These are phyloP conservation scores for Suillus placidus DNA, from an alignment of 768 basidiomycete species.

Conservation along the genomic window DNA sequence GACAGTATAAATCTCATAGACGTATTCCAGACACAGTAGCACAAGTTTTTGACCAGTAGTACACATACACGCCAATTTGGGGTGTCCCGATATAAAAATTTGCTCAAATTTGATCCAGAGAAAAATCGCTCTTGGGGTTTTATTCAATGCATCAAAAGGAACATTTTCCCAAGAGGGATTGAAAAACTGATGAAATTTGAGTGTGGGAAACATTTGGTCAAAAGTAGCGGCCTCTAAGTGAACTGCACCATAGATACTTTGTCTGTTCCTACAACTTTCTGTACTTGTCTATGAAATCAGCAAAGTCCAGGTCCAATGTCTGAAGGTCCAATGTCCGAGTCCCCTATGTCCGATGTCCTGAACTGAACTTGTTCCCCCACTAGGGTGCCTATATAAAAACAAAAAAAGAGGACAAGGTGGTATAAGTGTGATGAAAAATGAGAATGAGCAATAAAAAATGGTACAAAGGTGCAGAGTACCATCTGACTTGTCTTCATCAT, in stretches of 20 bases:
- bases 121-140: conserved; percentile 18
- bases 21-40: conserved; percentile 7
- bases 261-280: too few relatives aligned
- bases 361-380: too few relatives aligned
- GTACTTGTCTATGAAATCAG: too few relatives aligned
- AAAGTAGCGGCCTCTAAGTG: conserved; percentile 19
- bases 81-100: background rate
- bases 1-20: conserved; percentile 18
- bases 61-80: conserved; percentile 12
- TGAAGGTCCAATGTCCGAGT: too few relatives aligned
- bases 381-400: too few relatives aligned
- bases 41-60: conserved; percentile 3
- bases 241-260: conserved; percentile 4
- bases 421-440: too few relatives aligned
- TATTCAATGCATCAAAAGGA: conserved; percentile 13
- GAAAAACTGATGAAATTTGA: conserved; percentile 8
- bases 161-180: conserved; percentile 20
- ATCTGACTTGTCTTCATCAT: too few relatives aligned
- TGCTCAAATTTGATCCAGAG: conserved; percentile 16
- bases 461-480: too few relatives aligned
- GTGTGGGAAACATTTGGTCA: conserved; percentile 5
- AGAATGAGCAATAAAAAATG: too few relatives aligned
- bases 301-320: too few relatives aligned
- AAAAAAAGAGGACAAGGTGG: too few relatives aligned
- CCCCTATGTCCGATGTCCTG: too few relatives aligned